A percentile compares a stretch with the other conserved stretches of the same genome.
These are phyloP conservation scores for Candida odintsovae DNA, from an alignment of 805 yeast genomes.

Conservation along the genomic window DNA sequence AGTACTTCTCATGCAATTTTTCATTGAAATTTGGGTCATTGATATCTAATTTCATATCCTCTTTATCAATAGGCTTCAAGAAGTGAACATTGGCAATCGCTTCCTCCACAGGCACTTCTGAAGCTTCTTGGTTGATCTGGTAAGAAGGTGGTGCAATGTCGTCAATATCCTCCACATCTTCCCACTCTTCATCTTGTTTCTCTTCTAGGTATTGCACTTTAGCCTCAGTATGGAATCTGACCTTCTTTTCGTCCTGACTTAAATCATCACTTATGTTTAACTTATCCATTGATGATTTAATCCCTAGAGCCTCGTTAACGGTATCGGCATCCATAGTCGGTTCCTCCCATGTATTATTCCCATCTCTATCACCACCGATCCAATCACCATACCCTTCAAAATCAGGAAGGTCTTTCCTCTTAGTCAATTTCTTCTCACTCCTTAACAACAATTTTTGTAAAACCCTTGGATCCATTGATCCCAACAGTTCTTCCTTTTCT, in stretches of 20 bases:
- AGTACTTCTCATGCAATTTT: constrained; percentile 76
- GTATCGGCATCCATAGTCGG: constrained; percentile 13
- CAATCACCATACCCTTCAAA: constrained; percentile 25
- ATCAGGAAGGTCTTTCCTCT: constrained; percentile 10
- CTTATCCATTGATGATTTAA: constrained; percentile 1
- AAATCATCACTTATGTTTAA: constrained; percentile 1
- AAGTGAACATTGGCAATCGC: constrained; percentile 53
- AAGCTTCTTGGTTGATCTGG: constrained; percentile 40
- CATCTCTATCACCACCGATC: constrained; percentile 25
- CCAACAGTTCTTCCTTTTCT: constrained; percentile 62
- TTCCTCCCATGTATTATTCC: constrained; percentile 17
- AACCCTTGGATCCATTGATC: constrained; percentile 63
- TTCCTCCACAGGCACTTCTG: constrained; percentile 38
- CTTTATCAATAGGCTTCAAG: constrained; percentile 41
- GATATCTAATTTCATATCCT: constrained; percentile 43
- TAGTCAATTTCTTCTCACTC: constrained; percentile 40
- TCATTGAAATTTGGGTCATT: constrained; percentile 75
- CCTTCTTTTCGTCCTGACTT: constrained; percentile 22
- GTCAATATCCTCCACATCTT: constrained; percentile 41
- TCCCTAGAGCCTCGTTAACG: constrained; percentile 18
- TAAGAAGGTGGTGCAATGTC: constrained; percentile 46
- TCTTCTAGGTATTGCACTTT: constrained; percentile 17
- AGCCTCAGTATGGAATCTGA: constrained; percentile 27
- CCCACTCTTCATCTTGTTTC: constrained; percentile 37
- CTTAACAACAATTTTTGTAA: constrained; percentile 52